Percentiles rank a stretch among this genome's conserved stretches.
These are phyloP conservation scores for Eutrema yunnanense DNA, from an alignment of 345 rosid species.

Conservation along the genomic window DNA sequence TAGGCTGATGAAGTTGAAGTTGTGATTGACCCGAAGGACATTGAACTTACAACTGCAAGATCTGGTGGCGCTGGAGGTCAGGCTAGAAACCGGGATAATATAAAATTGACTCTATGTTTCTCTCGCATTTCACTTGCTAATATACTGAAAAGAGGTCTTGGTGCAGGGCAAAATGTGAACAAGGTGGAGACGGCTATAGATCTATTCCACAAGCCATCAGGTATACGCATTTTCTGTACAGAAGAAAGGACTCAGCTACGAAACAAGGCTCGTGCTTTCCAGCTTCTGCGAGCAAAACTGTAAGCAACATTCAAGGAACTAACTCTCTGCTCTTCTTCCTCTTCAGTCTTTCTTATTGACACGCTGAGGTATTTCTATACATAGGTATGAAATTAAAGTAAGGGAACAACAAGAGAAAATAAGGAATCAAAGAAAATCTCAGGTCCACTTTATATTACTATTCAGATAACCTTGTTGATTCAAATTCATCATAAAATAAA, in stretches of 20 bases:
- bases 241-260: constrained; percentile 90
- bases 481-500: background rate
- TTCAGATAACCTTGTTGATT: background rate
- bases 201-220: constrained; percentile 88
- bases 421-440: constrained; percentile 64
- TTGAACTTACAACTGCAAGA: constrained; percentile 92
- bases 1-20: constrained; percentile 98
- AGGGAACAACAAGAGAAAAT: constrained; percentile 85
- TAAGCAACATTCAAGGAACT: constrained; percentile 31
- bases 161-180: constrained; percentile 94
- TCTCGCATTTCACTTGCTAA: background rate
- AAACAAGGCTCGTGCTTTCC: constrained; percentile 74
- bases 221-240: constrained; percentile 93
- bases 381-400: constrained; percentile 84
- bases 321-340: background rate
- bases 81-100: background rate
- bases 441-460: constrained; percentile 38
- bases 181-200: constrained; percentile 98
- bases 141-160: constrained; percentile 9
- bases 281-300: constrained; percentile 94
- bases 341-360: constrained; percentile 2
- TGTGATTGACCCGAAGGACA: constrained; percentile 88
- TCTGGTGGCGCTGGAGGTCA: constrained; percentile 99
- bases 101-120: background rate
- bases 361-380: constrained; percentile 24